phyloP scores from a whole-genome alignment of 495 filamentous ascomycete species.

The Penicillium pulvis region DNA sequence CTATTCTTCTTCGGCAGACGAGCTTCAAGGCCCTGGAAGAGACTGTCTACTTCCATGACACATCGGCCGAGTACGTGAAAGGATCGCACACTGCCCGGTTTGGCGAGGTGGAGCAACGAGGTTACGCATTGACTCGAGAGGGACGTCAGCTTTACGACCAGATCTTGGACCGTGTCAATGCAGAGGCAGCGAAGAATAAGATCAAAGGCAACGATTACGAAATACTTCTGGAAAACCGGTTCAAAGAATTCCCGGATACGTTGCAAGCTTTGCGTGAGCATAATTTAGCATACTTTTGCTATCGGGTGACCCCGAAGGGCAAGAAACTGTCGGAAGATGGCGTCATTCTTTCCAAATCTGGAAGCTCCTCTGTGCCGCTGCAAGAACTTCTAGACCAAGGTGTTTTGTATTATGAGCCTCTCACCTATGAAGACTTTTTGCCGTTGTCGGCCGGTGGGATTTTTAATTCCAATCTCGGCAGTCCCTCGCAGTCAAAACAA shows the following conservation, averaged over 20 bases:
- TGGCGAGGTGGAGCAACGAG: conserved; percentile 48
- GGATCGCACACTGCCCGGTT: conserved; percentile 47
- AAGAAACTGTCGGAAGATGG: conserved; percentile 12
- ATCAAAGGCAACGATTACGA: conserved; percentile 20
- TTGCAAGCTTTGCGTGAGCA: conserved; percentile 26
- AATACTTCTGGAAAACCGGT: conserved; percentile 23
- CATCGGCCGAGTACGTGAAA: conserved; percentile 17
- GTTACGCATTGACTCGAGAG: conserved; percentile 40
- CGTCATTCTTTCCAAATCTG: background rate
- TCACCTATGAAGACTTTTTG: conserved; percentile 49
- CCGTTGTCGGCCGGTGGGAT: conserved; percentile 46
- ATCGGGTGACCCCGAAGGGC: conserved; percentile 17
- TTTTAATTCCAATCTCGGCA: conserved; percentile 43
- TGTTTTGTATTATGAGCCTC: conserved; percentile 31
- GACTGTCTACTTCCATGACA: conserved; percentile 33
- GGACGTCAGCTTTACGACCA: conserved; percentile 43
- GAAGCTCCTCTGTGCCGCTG: conserved; percentile 4
- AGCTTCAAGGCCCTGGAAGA: conserved; percentile 48
- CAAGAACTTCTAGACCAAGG: conserved; percentile 26
- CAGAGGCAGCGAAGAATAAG: conserved; percentile 10
- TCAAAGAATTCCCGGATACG: conserved; percentile 36
- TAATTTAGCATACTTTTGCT: conserved; percentile 37
- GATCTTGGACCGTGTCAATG: conserved; percentile 33
- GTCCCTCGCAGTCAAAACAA: conserved; percentile 21
- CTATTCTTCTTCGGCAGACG: conserved; percentile 44